Percentiles rank a stretch among this genome's conserved stretches.
phyloP scores from a whole-genome alignment of 148 eudicot genomes.

The Silene latifolia region DNA sequence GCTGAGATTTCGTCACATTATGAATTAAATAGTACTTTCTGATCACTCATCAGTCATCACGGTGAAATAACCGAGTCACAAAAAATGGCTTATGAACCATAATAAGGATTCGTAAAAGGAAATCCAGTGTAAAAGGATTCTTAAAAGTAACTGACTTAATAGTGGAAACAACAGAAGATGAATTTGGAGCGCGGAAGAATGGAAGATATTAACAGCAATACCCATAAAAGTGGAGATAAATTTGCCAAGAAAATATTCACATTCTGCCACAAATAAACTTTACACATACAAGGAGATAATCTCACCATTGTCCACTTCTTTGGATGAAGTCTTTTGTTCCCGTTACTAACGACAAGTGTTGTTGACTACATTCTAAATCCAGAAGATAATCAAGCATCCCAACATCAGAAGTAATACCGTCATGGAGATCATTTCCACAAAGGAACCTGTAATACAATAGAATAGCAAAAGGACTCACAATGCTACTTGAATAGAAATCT shows the following conservation, averaged over 20 bases:
- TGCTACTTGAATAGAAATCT: background rate
- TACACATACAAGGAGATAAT: too few relatives aligned
- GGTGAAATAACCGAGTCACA: background rate
- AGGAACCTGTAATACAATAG: constrained; percentile 28
- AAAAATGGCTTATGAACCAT: background rate
- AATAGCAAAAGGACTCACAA: background rate
- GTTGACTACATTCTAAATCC: constrained; percentile 23
- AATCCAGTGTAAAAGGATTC: background rate
- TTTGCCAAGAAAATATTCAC: too few relatives aligned
- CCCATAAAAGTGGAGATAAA: too few relatives aligned
- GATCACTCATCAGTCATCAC: background rate
- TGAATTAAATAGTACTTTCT: background rate
- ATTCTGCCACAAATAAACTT: too few relatives aligned
- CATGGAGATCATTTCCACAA: constrained; percentile 30
- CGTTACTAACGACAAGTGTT: constrained; percentile 1
- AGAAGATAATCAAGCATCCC: constrained; percentile 18
- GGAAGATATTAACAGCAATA: too few relatives aligned
- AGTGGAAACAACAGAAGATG: too few relatives aligned
- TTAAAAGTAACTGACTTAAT: background rate
- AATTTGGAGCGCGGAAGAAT: too few relatives aligned
- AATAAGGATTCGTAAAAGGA: background rate
- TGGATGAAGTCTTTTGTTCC: background rate
- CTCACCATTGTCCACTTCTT: constrained; percentile 31
- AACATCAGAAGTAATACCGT: constrained; percentile 12
- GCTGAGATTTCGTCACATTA: background rate